phyloP scores from a whole-genome alignment of 23 red algal genomes.

The Gracilaria caudata region DNA sequence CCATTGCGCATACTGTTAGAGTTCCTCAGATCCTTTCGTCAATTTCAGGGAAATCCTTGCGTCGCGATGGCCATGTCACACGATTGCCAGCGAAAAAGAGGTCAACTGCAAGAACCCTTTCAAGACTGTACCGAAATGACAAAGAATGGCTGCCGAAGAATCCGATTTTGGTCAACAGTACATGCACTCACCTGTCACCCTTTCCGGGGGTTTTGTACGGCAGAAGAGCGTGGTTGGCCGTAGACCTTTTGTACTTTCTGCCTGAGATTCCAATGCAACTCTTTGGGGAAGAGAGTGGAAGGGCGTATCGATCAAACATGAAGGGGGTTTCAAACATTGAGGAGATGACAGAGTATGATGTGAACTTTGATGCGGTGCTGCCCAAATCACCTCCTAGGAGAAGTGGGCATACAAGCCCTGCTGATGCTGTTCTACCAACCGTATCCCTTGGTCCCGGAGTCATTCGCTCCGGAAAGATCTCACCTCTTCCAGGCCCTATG shows the following conservation, averaged over 20 bases:
- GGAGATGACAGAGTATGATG: conserved; percentile 88
- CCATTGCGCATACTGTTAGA: conserved; percentile 85
- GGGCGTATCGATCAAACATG: conserved; percentile 83
- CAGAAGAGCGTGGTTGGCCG: conserved; percentile 93
- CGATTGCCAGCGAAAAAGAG: conserved; percentile 67
- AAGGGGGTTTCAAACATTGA: conserved; percentile 70
- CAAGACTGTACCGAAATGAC: conserved; percentile 85
- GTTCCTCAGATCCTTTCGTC: conserved; percentile 90
- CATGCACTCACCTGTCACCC: conserved; percentile 92
- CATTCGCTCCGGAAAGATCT: conserved; percentile 5
- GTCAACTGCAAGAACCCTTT: conserved; percentile 82
- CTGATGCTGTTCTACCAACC: conserved; percentile 39
- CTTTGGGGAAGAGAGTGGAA: conserved; percentile 87
- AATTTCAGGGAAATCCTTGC: conserved; percentile 94
- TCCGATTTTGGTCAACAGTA: conserved; percentile 87
- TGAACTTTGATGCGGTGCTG: conserved; percentile 92
- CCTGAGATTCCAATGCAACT: conserved; percentile 89
- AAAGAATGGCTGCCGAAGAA: conserved; percentile 77
- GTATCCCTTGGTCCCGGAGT: conserved; percentile 45
- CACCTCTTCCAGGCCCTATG: conserved; percentile 35
- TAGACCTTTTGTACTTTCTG: conserved; percentile 92
- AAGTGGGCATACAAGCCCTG: conserved; percentile 68
- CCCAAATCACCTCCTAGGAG: conserved; percentile 89
- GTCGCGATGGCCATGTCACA: conserved; percentile 89
- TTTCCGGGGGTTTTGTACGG: conserved; percentile 93